A percentile compares a stretch with the other conserved stretches of the same genome.
These are phyloP conservation scores for Cladosporium sp. DNA, from an alignment of 2,329 filamentous ascomycete species.

Conservation along the genomic window DNA sequence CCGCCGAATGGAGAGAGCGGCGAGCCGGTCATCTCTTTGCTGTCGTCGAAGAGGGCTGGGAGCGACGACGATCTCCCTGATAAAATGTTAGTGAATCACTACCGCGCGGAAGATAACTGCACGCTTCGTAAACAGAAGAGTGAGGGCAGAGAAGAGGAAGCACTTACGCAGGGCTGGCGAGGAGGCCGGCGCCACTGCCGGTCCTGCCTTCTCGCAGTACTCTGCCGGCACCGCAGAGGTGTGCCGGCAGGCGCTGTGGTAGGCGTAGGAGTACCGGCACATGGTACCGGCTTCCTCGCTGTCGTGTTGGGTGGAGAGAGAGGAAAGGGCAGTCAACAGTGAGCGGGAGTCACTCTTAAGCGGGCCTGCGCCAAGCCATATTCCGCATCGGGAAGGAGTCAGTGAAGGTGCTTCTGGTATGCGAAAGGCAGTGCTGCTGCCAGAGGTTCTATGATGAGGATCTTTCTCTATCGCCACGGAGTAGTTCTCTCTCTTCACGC, in stretches of 20 bases:
- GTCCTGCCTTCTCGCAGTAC: slow-evolving; percentile 8
- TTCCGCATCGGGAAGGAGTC: no score
- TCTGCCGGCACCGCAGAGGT: background rate
- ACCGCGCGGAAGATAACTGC: slow-evolving; percentile 5
- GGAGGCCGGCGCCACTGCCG: slow-evolving; percentile 1
- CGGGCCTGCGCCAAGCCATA: background rate
- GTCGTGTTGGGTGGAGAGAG: background rate
- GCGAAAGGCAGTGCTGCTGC: no score
- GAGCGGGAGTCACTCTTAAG: background rate
- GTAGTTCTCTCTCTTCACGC: no score
- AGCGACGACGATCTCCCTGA: slow-evolving; percentile 6
- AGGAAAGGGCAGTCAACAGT: background rate
- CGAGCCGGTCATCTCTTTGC: background rate
- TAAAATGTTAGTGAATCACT: slow-evolving; percentile 5
- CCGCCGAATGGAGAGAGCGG: slow-evolving; percentile 2
- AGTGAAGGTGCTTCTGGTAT: no score
- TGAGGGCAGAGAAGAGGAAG: background rate
- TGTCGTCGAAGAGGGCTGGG: background rate
- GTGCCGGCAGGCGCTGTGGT: slow-evolving; percentile 5
- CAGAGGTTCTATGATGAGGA: no score
- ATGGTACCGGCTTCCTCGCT: background rate
- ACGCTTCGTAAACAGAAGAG: background rate
- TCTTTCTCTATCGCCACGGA: no score
- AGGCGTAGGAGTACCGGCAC: background rate
- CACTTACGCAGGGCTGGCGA: background rate